Percentiles rank a stretch among this genome's conserved stretches.
These are phyloP conservation scores for Phyllosticta paracitricarpa DNA, from an alignment of 2,329 filamentous ascomycete genomes.

Conservation along the genomic window DNA sequence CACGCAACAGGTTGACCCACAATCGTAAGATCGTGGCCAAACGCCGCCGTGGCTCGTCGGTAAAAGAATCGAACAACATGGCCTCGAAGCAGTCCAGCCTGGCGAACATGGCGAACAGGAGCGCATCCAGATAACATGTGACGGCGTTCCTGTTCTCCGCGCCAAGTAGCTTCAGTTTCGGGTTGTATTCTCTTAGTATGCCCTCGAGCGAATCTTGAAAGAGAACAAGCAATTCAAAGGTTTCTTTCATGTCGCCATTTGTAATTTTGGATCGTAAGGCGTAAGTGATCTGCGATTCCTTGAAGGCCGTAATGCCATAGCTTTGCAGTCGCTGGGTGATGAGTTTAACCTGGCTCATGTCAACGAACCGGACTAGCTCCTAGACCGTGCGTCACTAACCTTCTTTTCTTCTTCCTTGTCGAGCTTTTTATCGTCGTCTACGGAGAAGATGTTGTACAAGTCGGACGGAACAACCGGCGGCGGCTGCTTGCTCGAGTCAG, in stretches of 20 bases:
- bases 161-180: conserved; percentile 63
- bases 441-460: conserved; percentile 56
- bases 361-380: not conserved
- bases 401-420: conserved; percentile 47
- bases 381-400: conserved; percentile 20
- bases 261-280: conserved; percentile 53
- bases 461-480: conserved; percentile 25
- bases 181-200: conserved; percentile 64
- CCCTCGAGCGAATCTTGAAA: conserved; percentile 75
- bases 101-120: conserved; percentile 94
- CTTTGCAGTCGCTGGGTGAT: conserved; percentile 43
- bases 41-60: conserved; percentile 60
- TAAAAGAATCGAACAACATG: conserved; percentile 72
- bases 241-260: conserved; percentile 60
- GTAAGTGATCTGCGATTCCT: conserved; percentile 54
- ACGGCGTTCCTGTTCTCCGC: conserved; percentile 78
- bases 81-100: conserved; percentile 84
- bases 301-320: conserved; percentile 45
- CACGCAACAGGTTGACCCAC: conserved; percentile 87
- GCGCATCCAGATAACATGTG: conserved; percentile 88
- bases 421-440: conserved; percentile 47
- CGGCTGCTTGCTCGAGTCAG: conserved; percentile 1
- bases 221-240: conserved; percentile 65
- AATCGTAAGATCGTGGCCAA: conserved; percentile 70
- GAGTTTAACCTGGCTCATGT: conserved; percentile 35